phyloP scores from a whole-genome alignment of 164 flowering plant species.

The Annona squamosa region DNA sequence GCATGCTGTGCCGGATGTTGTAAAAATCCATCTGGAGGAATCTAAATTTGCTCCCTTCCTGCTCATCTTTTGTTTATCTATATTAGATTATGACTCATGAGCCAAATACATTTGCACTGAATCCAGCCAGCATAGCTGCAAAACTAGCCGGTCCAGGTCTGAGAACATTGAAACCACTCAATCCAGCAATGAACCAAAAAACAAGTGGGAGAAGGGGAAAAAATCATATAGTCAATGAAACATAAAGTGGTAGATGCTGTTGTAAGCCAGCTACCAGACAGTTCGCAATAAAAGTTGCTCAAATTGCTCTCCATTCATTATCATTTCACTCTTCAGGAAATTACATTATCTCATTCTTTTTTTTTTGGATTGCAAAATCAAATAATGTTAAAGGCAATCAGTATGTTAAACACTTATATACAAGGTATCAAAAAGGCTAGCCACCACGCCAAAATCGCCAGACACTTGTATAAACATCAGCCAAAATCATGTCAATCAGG shows the following conservation, averaged over 20 bases:
- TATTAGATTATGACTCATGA: neutral
- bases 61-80: neutral
- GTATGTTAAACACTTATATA: slow-evolving; percentile 6
- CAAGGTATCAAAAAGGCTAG: neutral
- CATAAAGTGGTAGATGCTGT: neutral
- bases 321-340: slow-evolving; percentile 1
- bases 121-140: neutral
- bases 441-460: neutral
- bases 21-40: neutral
- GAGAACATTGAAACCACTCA: neutral
- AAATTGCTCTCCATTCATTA: neutral
- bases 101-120: neutral
- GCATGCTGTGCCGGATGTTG: neutral
- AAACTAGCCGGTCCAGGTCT: neutral
- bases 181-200: too few relatives aligned
- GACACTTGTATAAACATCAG: neutral
- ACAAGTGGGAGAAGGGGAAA: too few relatives aligned
- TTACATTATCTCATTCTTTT: neutral
- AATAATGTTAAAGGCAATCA: neutral
- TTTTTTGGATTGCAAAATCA: neutral
- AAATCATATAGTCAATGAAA: neutral
- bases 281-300: neutral
- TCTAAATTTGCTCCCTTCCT: too few relatives aligned
- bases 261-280: neutral
- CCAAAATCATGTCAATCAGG: neutral